Base-by-base conservation (phyloP, 768 basidiomycete genomes). In the Mycena vulgaris region DNA sequence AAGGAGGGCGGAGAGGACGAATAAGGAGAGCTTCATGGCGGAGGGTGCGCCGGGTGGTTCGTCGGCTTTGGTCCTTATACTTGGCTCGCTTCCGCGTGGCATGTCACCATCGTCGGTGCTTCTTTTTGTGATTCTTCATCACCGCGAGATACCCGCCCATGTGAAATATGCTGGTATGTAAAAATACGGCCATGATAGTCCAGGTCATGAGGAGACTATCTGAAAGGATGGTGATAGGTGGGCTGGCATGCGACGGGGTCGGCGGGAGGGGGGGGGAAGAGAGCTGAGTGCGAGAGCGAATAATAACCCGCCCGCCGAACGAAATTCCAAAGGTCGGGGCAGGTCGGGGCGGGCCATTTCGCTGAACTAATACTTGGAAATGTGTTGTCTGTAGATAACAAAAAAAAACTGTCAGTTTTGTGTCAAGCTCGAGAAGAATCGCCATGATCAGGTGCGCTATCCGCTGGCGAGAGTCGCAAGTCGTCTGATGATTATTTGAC, bases 11-110 rank as follows among this genome's bases (percentile, higher is more conserved):
- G 69, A 60, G 40, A 66, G 35, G 14, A 63, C n/a, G 40, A 73
- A 13, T 21, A 73, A 51, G 9, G 59, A 61, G 31, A 69, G 48
- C 28, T 73, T 69, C 72, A 73, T 73, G 47, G 33, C 52, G 5
- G n/a, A 25, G 55, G 27, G 42, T 4, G 61, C 27, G 37, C 17
- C 45, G 40, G 40, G n/a, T n/a, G n/a, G n/a, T n/a, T 23, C 30
- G 37, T 6, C 56, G 51, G 14, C 2, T 33, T 35, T 19, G 52
- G 23, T 11, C 10, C 51, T 63, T 68, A 64, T 68, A 65, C 31
- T 17, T n/a, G n/a, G n/a, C 16, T 52, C 57, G 62, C 40, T 37
- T 52, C 14, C 17, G 8, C 21, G 2, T 25, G 19, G 16, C 25
- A 60, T 60, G n/a, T 37, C 21, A 40, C 21, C 57, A 66, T 62